Percentiles rank a stretch among this genome's conserved stretches.
phyloP scores from a whole-genome alignment of 2,329 filamentous ascomycete species.

The Polytolypa hystricis region DNA sequence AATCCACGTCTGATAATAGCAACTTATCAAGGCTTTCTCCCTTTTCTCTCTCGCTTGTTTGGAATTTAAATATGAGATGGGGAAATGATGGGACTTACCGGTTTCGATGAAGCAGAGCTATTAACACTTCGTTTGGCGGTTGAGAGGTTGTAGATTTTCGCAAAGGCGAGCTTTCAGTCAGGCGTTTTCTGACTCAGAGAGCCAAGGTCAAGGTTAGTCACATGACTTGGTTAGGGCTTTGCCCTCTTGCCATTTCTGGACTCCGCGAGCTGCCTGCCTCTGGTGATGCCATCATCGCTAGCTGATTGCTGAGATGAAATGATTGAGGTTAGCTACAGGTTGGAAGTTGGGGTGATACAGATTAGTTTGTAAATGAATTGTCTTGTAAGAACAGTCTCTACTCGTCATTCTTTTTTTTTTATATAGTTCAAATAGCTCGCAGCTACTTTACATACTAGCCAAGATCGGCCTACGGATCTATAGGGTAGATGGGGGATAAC shows the following conservation, averaged over 20 bases:
- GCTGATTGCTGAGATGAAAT: too few relatives aligned
- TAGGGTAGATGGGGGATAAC: too few relatives aligned
- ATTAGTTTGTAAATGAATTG: not conserved
- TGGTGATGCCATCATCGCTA: too few relatives aligned
- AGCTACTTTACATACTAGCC: too few relatives aligned
- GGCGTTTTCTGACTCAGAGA: not conserved
- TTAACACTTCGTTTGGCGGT: not conserved
- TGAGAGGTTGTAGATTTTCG: not conserved
- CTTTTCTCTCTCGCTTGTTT: not conserved
- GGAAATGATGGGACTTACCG: not conserved
- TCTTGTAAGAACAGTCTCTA: not conserved
- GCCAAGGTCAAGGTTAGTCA: conserved; percentile 6
- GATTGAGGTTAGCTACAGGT: too few relatives aligned
- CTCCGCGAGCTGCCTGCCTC: not conserved
- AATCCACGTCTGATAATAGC: too few relatives aligned
- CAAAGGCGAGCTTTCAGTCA: not conserved
- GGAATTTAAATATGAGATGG: not conserved
- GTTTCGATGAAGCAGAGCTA: not conserved
- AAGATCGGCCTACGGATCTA: too few relatives aligned
- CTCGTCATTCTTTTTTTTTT: not conserved
- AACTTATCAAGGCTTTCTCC: too few relatives aligned
- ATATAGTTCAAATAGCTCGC: not conserved
- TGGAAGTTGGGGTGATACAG: too few relatives aligned
- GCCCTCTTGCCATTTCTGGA: conserved; percentile 10
- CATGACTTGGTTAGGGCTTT: conserved; percentile 5